phyloP scores from a whole-genome alignment of 768 basidiomycete genomes.

The Hydnum rufescens region DNA sequence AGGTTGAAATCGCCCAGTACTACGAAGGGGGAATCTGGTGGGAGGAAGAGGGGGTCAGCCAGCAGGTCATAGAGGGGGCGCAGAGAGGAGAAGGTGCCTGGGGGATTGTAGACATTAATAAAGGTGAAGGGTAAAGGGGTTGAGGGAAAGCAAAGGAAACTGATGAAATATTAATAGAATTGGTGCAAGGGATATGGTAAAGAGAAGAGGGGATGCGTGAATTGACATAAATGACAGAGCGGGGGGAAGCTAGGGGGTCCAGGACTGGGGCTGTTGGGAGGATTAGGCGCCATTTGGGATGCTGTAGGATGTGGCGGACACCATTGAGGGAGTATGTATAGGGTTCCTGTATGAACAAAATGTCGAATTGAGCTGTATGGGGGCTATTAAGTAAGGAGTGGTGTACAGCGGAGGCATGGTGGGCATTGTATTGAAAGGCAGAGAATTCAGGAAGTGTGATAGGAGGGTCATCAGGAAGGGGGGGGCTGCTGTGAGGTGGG shows the following conservation, averaged over 20 bases:
- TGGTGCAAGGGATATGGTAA: neutral
- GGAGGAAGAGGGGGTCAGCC: neutral
- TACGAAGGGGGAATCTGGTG: neutral
- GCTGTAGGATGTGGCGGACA: neutral
- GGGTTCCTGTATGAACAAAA: slow-evolving; percentile 7
- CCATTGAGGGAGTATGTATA: neutral
- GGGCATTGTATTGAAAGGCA: neutral
- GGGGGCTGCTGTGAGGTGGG: neutral
- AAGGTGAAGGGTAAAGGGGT: slow-evolving; percentile 1
- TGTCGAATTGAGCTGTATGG: slow-evolving; percentile 3
- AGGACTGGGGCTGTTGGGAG: neutral
- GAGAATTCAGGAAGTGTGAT: neutral
- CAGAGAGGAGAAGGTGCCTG: slow-evolving; percentile 8
- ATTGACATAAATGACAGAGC: neutral
- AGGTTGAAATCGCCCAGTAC: slow-evolving; percentile 6
- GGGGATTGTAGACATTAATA: slow-evolving; percentile 8
- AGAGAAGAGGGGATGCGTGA: neutral
- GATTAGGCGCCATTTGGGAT: neutral
- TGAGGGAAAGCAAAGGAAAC: slow-evolving; percentile 1
- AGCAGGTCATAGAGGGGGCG: neutral
- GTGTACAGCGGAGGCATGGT: neutral
- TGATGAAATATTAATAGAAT: neutral
- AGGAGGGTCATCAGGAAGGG: neutral
- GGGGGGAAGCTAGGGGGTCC: neutral
- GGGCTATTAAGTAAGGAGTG: slow-evolving; percentile 1